Evolutionary conservation across 768 basidiomycete genomes (phyloP).

Genomic region (Ramaria sp.): DNA sequence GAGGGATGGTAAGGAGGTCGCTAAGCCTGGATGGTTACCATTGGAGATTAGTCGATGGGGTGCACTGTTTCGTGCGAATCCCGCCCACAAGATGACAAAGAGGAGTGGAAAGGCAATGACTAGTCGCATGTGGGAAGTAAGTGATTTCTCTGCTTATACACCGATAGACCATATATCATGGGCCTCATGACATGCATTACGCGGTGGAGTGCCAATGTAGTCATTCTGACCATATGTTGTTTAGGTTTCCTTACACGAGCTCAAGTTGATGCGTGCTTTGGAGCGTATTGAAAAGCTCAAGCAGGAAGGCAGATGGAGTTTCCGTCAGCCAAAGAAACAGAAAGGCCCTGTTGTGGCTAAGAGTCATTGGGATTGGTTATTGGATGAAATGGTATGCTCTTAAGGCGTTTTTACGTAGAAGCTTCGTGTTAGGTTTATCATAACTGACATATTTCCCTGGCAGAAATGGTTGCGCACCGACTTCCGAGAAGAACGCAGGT

Average conservation of each 20-base stretch:
- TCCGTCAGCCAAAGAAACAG: slow-evolving; percentile 93
- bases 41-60: slow-evolving; percentile 31
- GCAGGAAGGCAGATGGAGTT: slow-evolving; percentile 74
- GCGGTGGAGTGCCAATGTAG: too few species aligned
- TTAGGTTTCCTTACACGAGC: slow-evolving; percentile 70
- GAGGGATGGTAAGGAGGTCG: slow-evolving; percentile 1
- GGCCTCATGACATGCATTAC: neutral
- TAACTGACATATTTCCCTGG: neutral
- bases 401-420: neutral
- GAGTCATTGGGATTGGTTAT: slow-evolving; percentile 89
- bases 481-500: slow-evolving; percentile 87
- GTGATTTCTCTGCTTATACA: slow-evolving; percentile 17
- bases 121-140: slow-evolving; percentile 74
- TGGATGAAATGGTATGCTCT: slow-evolving; percentile 85
- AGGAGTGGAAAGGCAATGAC: slow-evolving; percentile 69
- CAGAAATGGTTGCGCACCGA: slow-evolving; percentile 81
- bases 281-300: slow-evolving; percentile 82
- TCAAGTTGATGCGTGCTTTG: slow-evolving; percentile 67
- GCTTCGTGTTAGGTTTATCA: neutral
- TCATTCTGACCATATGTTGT: neutral
- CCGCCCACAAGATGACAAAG: slow-evolving; percentile 58
- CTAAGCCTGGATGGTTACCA: slow-evolving; percentile 30
- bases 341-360: slow-evolving; percentile 65
- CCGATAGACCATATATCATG: neutral
- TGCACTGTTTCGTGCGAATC: slow-evolving; percentile 66